Base-by-base conservation (phyloP, 768 basidiomycete species). In the Boletus pseudopeckii region DNA sequence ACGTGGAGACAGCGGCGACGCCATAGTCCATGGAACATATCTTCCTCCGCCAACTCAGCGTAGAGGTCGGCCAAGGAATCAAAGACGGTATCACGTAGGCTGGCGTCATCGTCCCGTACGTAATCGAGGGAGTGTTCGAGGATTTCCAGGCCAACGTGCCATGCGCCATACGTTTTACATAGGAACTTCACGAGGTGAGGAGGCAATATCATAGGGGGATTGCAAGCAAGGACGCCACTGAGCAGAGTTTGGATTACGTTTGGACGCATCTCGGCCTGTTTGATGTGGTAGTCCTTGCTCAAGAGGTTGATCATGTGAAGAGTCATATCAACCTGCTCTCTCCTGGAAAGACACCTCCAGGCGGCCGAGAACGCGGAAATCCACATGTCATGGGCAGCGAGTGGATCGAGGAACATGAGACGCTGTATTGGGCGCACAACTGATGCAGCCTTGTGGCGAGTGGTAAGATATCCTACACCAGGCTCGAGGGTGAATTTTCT, bases 21-120 rank as follows among this genome's bases (percentile, higher is more conserved):
- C 90, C 96, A 98, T 17, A 97, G 74, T 0, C 97, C 97, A 66
- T 99, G 95, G 69, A 98, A 97, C 72, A 97, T 81, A 68, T 99
- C 97, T 57, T 98, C 96, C 73, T 99, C 97, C 3, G 85, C 86
- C 41, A 99, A 73, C 66, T 99, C 97, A 1, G 96, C 92, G 61
- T 98, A 99, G 7, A 98, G 78, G 65, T 98, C 97, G 15, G 92
- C 89, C 30, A 99, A 77, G 1, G 97, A 91, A 67, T 97, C 95
- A 52, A 84, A 85, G 42, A 92, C 85, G 42, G 84, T 87, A 47
- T 98, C 94, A 14, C 87, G 85, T 15, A 93, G 75, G 32, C 80
- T 78, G 30, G 81, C 76, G 56, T 97, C 92, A 52, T 93, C 90
- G 41, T 93, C 90, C 45, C 86, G 84, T 28, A 86, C 77, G 46